These are phyloP conservation scores for Sporothrix brasiliensis DNA, from an alignment of 2,329 filamentous ascomycete genomes.

Conservation along the genomic window DNA sequence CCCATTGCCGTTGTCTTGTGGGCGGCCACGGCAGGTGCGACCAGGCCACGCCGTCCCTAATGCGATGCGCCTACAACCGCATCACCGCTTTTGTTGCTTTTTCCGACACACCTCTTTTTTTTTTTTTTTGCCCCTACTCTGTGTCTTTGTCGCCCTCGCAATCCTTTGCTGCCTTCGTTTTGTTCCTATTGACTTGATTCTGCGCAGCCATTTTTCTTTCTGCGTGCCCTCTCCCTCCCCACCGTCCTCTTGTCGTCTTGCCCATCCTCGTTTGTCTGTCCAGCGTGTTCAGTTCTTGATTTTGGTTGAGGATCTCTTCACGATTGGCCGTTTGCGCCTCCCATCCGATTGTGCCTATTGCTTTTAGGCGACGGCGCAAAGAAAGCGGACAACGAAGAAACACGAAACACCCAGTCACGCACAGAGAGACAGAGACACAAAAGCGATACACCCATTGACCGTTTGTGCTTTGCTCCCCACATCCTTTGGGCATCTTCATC, in stretches of 20 bases:
- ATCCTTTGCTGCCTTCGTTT: conserved; percentile 5
- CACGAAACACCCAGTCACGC: conserved; percentile 2
- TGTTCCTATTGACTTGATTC: neutral
- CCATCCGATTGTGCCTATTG: conserved; percentile 11
- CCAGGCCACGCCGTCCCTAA: conserved; percentile 2
- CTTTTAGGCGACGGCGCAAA: conserved; percentile 9
- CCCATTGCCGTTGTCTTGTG: neutral
- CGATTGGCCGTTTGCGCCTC: conserved; percentile 19
- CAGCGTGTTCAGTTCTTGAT: neutral
- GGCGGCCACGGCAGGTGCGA: conserved; percentile 19
- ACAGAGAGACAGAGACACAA: neutral
- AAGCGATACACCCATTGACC: conserved; percentile 8
- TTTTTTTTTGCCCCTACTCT: neutral
- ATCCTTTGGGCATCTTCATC: conserved; percentile 1
- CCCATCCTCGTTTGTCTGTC: conserved; percentile 1
- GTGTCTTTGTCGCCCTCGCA: neutral
- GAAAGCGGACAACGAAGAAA: conserved; percentile 16
- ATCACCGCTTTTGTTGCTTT: conserved; percentile 25
- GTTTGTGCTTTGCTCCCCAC: neutral
- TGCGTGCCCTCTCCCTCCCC: conserved; percentile 15
- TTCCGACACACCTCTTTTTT: conserved; percentile 8
- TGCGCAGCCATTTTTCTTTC: conserved; percentile 19
- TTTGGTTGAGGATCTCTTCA: neutral
- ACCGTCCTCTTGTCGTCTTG: neutral
- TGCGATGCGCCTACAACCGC: conserved; percentile 22